Base-by-base conservation (phyloP, 495 filamentous ascomycete genomes). In the Tuber brumale region DNA sequence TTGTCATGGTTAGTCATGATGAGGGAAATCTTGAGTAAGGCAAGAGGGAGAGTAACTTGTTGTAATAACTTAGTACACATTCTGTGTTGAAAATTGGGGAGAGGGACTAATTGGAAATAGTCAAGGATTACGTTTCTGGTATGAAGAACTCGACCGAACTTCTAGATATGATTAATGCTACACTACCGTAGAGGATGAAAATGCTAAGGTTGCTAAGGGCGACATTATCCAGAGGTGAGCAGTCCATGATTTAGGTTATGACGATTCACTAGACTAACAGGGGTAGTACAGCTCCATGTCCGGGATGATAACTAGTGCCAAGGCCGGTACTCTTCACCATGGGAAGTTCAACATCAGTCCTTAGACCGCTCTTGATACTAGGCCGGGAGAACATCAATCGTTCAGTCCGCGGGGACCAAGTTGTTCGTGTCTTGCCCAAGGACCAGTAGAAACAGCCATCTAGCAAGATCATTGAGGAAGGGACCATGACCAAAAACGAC, bases 321-420 rank as follows among this genome's bases (percentile, higher is more conserved):
- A 94, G 84, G 90, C 89, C 31, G 93, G 93, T 18, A 91, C 91
- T 37, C 85, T 99, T 69, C 95, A 98, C 84, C 94, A 97, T 84
- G 95, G 95, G 57, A 90, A 92, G 23, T 98, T 96, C 85, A 97
- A 95, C 81, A 93, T 98, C 39, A 98, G 95, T 18, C 93, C 93
- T 12, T 99, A 94, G 92, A 78, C 86, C 94, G 12, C 88, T 98
- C 45, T 85, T 98, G 19, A 89, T 99, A 73, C 86, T 97, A 19
- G 95, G 95, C n/a, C 88, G 96, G 70, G 94, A 98, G 79, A 97
- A 97, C 84, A 97, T 95, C 86, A 99, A 97, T 85, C 89, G 95
- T 77, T 89, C 95, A 27, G 91, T 99, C 39, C 90, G 93, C 42
- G 95, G 95, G 66, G 96, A 99, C 85, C 83, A 92, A 27, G 94